These are phyloP conservation scores for Meyerozyma sp. DNA, from an alignment of 1,139 yeast species.

Conservation along the genomic window DNA sequence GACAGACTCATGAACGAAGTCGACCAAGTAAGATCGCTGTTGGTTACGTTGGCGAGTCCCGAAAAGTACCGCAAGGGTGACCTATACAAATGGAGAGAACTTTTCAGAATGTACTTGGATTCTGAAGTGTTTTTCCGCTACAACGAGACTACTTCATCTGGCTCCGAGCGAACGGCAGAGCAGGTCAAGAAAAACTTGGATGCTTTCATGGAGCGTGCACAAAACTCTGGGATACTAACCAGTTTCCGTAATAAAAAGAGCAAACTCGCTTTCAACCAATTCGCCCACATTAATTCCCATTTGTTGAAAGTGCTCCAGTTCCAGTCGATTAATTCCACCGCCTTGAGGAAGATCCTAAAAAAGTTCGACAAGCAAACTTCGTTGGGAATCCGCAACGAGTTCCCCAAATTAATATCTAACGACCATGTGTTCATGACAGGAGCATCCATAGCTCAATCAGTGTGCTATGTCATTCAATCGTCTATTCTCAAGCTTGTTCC, in stretches of 20 bases:
- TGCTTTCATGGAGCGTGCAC: constrained; percentile 40
- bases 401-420: constrained; percentile 41
- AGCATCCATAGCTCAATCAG: constrained; percentile 48
- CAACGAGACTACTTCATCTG: constrained; percentile 36
- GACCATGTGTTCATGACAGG: constrained; percentile 44
- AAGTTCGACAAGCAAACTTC: constrained; percentile 72
- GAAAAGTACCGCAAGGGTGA: constrained; percentile 40
- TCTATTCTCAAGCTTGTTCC: constrained; percentile 56
- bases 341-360: constrained; percentile 62
- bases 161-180: constrained; percentile 35
- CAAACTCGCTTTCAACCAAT: constrained; percentile 41
- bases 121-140: constrained; percentile 61
- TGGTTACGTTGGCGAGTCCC: constrained; percentile 38
- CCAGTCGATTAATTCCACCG: constrained; percentile 58
- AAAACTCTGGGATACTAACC: constrained; percentile 33
- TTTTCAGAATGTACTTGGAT: constrained; percentile 61
- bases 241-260: constrained; percentile 48
- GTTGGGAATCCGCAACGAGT: constrained; percentile 41
- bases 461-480: constrained; percentile 52
- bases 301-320: constrained; percentile 55
- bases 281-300: constrained; percentile 49
- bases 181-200: constrained; percentile 37
- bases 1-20: constrained; percentile 38
- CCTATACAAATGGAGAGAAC: constrained; percentile 66
- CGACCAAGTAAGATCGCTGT: constrained; percentile 32